Evolutionary conservation across 352 stramenopile species (phyloP).

Genomic region (Ophiocytium majus): DNA sequence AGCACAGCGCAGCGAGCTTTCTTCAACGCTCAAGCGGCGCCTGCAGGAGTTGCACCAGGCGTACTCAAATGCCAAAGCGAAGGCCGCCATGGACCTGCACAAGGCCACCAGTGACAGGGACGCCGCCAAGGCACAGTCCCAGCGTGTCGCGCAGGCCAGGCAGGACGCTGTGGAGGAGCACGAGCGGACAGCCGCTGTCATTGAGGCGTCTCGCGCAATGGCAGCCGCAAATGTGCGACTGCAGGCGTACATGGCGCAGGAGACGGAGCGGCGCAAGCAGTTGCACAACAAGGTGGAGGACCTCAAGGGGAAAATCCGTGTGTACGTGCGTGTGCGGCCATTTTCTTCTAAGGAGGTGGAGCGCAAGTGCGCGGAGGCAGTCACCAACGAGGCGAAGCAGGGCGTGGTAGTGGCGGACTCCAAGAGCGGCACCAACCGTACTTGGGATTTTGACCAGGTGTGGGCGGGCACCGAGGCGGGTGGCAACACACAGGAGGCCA

Average conservation of each 20-base stretch:
- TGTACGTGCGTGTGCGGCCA: constrained; percentile 58
- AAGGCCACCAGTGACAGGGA: constrained; percentile 31
- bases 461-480: constrained; percentile 49
- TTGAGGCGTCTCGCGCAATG: constrained; percentile 14
- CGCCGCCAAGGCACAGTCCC: constrained; percentile 26
- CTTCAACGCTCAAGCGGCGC: constrained; percentile 20
- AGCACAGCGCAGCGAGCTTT: constrained; percentile 22
- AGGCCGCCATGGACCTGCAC: constrained; percentile 37
- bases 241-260: constrained; percentile 29
- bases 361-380: constrained; percentile 31
- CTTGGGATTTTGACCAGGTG: constrained; percentile 56
- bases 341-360: constrained; percentile 54
- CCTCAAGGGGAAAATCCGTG: constrained; percentile 63
- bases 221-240: constrained; percentile 26
- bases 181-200: constrained; percentile 17
- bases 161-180: constrained; percentile 17
- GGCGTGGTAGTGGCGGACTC: constrained; percentile 49
- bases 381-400: constrained; percentile 51
- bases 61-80: constrained; percentile 28
- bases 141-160: constrained; percentile 2
- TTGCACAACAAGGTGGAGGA: constrained; percentile 62
- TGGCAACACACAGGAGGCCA: constrained; percentile 64
- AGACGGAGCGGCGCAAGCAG: constrained; percentile 43
- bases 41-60: constrained; percentile 28
- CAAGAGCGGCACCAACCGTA: constrained; percentile 40